Conservation (phyloP, 805 yeast species). For the Teunomyces funiuensis region DNA sequence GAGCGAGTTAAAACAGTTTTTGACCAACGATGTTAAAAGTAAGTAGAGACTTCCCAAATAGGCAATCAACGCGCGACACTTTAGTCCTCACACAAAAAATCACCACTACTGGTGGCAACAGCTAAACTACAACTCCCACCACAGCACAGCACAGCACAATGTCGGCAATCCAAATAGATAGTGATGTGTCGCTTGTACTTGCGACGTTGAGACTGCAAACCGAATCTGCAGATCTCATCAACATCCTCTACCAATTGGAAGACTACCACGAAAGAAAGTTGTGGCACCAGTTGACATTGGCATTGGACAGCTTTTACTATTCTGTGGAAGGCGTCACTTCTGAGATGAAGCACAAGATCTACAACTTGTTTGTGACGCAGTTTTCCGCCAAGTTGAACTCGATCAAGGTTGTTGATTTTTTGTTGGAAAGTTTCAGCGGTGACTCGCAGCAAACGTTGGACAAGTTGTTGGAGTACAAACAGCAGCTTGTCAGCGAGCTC, state of each 20-base stretch:
- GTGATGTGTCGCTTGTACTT: conserved; percentile 46
- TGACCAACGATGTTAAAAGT: background rate
- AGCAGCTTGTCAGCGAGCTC: conserved; percentile 23
- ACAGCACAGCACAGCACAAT: conserved; percentile 10
- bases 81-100: background rate
- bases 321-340: conserved; percentile 34
- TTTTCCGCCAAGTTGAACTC: conserved; percentile 75
- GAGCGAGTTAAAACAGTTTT: conserved; percentile 30
- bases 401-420: conserved; percentile 73
- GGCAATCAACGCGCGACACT: conserved; percentile 8
- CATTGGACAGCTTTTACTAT: conserved; percentile 58
- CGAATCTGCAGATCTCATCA: conserved; percentile 58
- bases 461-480: conserved; percentile 36
- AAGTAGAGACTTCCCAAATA: conserved; percentile 6
- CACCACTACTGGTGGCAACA: conserved; percentile 2
- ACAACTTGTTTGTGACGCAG: conserved; percentile 63
- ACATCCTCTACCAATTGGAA: conserved; percentile 67
- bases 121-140: background rate
- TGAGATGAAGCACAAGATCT: conserved; percentile 62
- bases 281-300: conserved; percentile 90
- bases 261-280: conserved; percentile 84
- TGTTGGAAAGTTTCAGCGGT: conserved; percentile 49
- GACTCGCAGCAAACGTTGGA: conserved; percentile 28
- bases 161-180: conserved; percentile 42
- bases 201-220: conserved; percentile 64